Base-by-base conservation (phyloP, 305 asterid species). In the Fraxinus paxiana region DNA sequence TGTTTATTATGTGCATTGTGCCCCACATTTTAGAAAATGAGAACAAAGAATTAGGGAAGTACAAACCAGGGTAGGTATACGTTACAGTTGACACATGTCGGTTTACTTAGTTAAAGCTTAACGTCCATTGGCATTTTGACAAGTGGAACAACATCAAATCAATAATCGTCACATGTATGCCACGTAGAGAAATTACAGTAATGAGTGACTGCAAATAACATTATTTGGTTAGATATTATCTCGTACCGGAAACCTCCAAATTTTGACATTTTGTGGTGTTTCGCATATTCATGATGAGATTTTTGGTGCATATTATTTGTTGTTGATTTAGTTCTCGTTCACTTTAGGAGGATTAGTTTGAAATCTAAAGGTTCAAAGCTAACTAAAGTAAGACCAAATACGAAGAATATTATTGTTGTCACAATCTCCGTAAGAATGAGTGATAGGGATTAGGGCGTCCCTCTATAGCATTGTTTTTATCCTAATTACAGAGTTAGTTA, bases 1-100 rank as follows among this genome's bases (percentile, higher is more conserved):
- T 67, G 48, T 67, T 4, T 4, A 5, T 67, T 24, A 65, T 67
- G 77, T 46, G 17, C 56, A 17, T 17, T 20, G 69, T 59, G 69
- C 72, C 77, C 71, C 71, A 79, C 77, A 30, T 4, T 46, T 28
- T 46, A 10, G 77, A 79, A 65, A 79, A 79, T 71, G 54, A 46
- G 56, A 33, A n/a, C 48, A 17, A 8, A 38, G 20, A 5, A 28
- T 41, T n/a, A 8, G 46, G 46, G 30, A 79, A 69, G 77, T 79
- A 79, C 54, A 43, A 43, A 43, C n/a, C 17, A 43, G 15, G 18
- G 18, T 46, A 46, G 56, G 18, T 46, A 46, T 46, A 46, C 17
- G 2, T 70, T 59, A 33, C 2, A 17, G 72, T 31, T 51, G 38
- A 79, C 59, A 79, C 59, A 38, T 26, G 28, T 26, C 28, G 69